Percentiles rank a stretch among this genome's conserved stretches.
phyloP scores from a whole-genome alignment of 192 early-diverging fungal genomes.

The Pilobolus umbonatus region DNA sequence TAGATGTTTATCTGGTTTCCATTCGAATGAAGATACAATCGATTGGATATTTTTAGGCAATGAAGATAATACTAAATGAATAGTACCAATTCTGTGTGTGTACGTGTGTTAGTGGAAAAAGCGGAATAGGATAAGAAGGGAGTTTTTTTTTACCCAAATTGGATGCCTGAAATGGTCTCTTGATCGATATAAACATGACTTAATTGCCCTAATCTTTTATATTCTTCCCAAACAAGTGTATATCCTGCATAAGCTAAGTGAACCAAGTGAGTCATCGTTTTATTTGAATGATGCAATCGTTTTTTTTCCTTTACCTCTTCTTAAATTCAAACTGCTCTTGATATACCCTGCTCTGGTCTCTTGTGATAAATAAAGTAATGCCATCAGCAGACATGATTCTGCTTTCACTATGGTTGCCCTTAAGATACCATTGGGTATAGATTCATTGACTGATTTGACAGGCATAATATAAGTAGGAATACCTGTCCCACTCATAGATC shows the following conservation, averaged over 20 bases:
- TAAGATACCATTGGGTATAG: constrained; percentile 26
- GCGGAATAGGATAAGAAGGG: neutral
- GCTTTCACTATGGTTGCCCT: constrained; percentile 30
- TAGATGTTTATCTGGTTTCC: constrained; percentile 47
- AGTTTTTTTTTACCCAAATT: constrained; percentile 27
- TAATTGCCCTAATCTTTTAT: constrained; percentile 34
- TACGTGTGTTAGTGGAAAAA: neutral
- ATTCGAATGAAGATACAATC: constrained; percentile 50
- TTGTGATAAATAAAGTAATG: constrained; percentile 22
- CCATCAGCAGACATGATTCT: constrained; percentile 23
- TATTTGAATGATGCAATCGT: neutral
- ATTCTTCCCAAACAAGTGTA: constrained; percentile 36
- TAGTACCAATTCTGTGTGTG: constrained; percentile 28
- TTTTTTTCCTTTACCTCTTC: constrained; percentile 37
- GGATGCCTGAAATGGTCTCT: constrained; percentile 35
- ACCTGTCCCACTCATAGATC: constrained; percentile 10
- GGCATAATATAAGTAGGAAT: constrained; percentile 18
- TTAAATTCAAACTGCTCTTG: constrained; percentile 25
- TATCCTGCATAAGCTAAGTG: constrained; percentile 32
- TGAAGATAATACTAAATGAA: constrained; percentile 28
- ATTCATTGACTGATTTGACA: neutral
- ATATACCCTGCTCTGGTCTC: constrained; percentile 24
- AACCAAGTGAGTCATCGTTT: neutral
- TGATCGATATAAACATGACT: constrained; percentile 30
- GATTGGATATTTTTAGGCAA: constrained; percentile 28